Evolutionary conservation across 768 basidiomycete genomes (phyloP).

Genomic region (Agaricus subrufescens): DNA sequence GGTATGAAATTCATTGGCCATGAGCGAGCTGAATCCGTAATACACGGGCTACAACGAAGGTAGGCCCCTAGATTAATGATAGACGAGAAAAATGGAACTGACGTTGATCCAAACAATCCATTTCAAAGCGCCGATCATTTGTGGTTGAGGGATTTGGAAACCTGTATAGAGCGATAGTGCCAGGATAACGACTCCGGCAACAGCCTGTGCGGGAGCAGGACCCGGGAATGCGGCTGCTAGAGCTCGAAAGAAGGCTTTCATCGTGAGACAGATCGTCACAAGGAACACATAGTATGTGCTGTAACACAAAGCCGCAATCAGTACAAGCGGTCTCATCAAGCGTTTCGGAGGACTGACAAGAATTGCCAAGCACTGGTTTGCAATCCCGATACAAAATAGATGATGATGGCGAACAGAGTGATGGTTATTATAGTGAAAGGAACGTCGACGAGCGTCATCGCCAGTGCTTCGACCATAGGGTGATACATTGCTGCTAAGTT

Average conservation of each 20-base stretch:
- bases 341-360: slow-evolving; percentile 42
- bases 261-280: slow-evolving; percentile 53
- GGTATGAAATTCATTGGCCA: slow-evolving; percentile 80
- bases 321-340: background rate
- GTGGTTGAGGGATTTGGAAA: slow-evolving; percentile 48
- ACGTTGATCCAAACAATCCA: slow-evolving; percentile 68
- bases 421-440: slow-evolving; percentile 50
- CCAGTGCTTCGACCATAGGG: slow-evolving; percentile 35
- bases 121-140: slow-evolving; percentile 63
- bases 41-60: slow-evolving; percentile 43
- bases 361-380: slow-evolving; percentile 54
- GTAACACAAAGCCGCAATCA: background rate
- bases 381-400: slow-evolving; percentile 62
- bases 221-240: slow-evolving; percentile 56
- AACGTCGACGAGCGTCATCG: slow-evolving; percentile 56
- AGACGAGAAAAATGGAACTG: slow-evolving; percentile 13
- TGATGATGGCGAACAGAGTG: slow-evolving; percentile 38
- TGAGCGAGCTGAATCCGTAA: slow-evolving; percentile 70
- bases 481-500: slow-evolving; percentile 56
- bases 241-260: slow-evolving; percentile 74
- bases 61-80: background rate
- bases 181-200: slow-evolving; percentile 40
- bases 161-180: slow-evolving; percentile 27
- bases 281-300: slow-evolving; percentile 59
- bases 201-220: slow-evolving; percentile 57